These are phyloP conservation scores for Peronospora farinosa DNA, from an alignment of 352 stramenopile species.

Conservation along the genomic window DNA sequence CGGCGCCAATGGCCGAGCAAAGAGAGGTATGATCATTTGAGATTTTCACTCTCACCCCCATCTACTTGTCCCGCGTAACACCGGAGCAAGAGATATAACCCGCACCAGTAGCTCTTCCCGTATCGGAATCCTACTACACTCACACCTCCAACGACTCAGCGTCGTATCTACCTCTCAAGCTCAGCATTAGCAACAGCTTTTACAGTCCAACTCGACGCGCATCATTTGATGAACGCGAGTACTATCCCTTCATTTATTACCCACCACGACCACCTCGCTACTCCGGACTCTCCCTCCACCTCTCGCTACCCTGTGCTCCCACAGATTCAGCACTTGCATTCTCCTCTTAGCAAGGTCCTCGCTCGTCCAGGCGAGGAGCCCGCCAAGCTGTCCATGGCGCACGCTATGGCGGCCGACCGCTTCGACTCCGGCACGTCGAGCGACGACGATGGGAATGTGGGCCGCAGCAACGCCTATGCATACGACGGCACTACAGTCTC, in stretches of 20 bases:
- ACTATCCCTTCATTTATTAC: constrained; percentile 38
- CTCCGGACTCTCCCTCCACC: constrained; percentile 17
- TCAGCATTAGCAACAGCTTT: constrained; percentile 18
- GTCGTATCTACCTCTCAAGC: constrained; percentile 30
- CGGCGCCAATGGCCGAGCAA: constrained; percentile 1
- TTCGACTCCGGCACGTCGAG: constrained; percentile 28
- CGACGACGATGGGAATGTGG: constrained; percentile 30
- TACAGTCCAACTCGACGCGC: constrained; percentile 20
- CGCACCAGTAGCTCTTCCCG: constrained; percentile 36
- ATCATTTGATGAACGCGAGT: constrained; percentile 34
- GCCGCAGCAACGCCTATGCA: constrained; percentile 19
- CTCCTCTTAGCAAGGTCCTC: constrained; percentile 22
- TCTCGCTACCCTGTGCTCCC: constrained; percentile 15
- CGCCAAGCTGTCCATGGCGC: constrained; percentile 16
- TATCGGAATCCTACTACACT: constrained; percentile 36
- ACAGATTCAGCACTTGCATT: constrained; percentile 28
- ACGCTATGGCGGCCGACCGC: constrained; percentile 26
- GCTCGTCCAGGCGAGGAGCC: constrained; percentile 18
- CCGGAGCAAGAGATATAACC: constrained; percentile 37
- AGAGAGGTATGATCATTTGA: constrained; percentile 23
- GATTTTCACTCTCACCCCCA: constrained; percentile 37
- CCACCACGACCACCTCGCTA: constrained; percentile 14
- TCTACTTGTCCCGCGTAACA: constrained; percentile 35
- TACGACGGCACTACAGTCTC: constrained; percentile 5
- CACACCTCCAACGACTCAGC: constrained; percentile 24